Base-by-base conservation (phyloP, 2,329 filamentous ascomycete species). In the Metarhizium guizhouense region DNA sequence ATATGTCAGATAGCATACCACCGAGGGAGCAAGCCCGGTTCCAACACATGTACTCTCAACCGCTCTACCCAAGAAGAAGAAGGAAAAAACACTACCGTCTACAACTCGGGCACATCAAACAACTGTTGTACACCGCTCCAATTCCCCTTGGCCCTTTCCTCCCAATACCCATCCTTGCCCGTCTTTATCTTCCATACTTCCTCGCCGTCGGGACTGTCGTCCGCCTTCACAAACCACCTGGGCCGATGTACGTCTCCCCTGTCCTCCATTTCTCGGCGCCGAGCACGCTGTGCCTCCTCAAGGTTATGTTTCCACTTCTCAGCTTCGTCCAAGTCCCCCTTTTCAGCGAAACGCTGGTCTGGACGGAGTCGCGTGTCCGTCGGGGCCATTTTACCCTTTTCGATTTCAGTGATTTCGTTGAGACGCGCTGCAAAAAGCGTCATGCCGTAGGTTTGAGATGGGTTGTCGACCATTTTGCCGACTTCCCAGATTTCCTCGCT, bases 151-250 rank as follows among this genome's bases (percentile, higher is more conserved):
- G 77, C 79, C 58, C 93, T 81, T 72, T 90, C 86, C 67, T 96
- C 92, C 94, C 94, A 99, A 72, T 99, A 99, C 8, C 90, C 86
- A 18, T 95, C 90, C 71, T 87, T 91, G 20, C 91, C 90, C 3
- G 77, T 76, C 74, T 86, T 94, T 60, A 96, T 70, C 64, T 84
- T 81, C 88, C 88, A 89, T 11, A 87, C 77, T 66, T 88, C 84
- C 66, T 88, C 85, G 4, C 80, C 81, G 51, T 81, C 79, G 14
- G 74, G 72, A 2, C 72, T 74, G 29, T 80, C 77, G n/a, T 79
- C 76, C 8, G 88, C 84, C 71, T 81, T 86, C 53, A 84, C 81
- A 68, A 99, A 99, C 91, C 93, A 99, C 61, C 82, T 80, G 6
- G 94, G 89, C 62, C 75, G 80, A 79, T 92, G 86, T 56, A 76